phyloP scores from a whole-genome alignment of 129 eudicot species.

The Pittosporum tobira region DNA sequence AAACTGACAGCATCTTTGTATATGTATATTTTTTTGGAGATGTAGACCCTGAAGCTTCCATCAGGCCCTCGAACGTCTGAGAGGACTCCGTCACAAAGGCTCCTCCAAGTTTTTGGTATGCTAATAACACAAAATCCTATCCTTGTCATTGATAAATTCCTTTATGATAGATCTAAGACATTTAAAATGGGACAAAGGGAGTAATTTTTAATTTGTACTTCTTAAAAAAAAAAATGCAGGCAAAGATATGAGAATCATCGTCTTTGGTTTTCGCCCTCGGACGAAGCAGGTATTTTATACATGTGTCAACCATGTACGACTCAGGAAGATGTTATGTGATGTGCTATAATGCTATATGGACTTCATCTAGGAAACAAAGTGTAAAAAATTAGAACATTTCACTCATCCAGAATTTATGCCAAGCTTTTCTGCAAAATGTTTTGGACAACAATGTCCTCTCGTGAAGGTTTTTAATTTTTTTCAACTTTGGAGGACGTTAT shows the following conservation, averaged over 20 bases:
- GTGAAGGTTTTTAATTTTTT: neutral
- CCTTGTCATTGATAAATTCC: no score
- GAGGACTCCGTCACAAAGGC: constrained; percentile 56
- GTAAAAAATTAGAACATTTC: no score
- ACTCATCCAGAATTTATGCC: no score
- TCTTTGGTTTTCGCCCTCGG: constrained; percentile 74
- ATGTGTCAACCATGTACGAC: constrained; percentile 4
- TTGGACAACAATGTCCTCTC: no score
- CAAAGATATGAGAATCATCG: constrained; percentile 89
- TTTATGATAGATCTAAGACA: no score
- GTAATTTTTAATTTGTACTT: neutral
- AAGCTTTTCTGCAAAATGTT: no score
- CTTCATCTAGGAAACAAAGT: no score
- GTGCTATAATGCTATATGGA: neutral
- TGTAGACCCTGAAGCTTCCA: constrained; percentile 56
- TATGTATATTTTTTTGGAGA: constrained; percentile 8
- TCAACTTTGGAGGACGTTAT: no score
- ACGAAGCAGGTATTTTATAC: constrained; percentile 70
- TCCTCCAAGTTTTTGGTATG: constrained; percentile 91
- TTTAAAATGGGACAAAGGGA: no score
- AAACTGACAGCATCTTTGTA: constrained; percentile 5
- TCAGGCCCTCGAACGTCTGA: constrained; percentile 61
- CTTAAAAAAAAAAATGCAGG: no score
- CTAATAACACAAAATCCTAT: no score
- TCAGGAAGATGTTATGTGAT: neutral